Evolutionary conservation across 2,329 filamentous ascomycete genomes (phyloP), one percentile per base, ranked within the genome.

Genomic region (Waltergamsia citrina): DNA sequence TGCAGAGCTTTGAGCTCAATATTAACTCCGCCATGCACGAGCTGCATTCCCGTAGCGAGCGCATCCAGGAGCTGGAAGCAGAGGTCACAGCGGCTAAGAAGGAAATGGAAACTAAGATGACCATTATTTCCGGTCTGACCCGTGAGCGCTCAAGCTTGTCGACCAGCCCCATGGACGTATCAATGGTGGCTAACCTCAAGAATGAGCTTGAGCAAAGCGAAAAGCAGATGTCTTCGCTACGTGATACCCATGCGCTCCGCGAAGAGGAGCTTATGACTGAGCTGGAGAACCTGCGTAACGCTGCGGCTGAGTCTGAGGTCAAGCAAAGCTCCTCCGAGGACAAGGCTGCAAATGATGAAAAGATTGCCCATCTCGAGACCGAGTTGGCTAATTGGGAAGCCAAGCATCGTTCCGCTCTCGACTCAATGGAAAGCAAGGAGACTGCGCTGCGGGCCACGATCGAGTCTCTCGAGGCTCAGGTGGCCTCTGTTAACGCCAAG

Each of bases 61-160:
- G 88, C 19, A 88, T 95, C 34, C 85, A 93, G 50, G 80, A 88
- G 47, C 68, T 98, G 11, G 92, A 98, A 56, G 78, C 78, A 6
- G 90, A 94, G 45, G 74, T 95, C 37, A 67, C 78, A 18, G 79
- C 77, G 4, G 76, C 87, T 16, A 92, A 85, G 65, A 94, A 87
- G 63, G 92, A 98, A 57, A 94, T 96, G 81, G 92, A 98, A 52
- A 80, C 75, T 41, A 98, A 98, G 72, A 87, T 90, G 67, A 85
- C 85, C 20, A 88, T 98, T 51, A 96, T 98, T 46, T 85, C 86
- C 20, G 92, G 92, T 6, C 68, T 98, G 42, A 94, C 92, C 4
- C 81, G 92, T 35, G 93, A 98, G 58, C 73, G 93, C 38, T 90
- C 86, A 4, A 95, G 87, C 60, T 71, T 95, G 61, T 86, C 90